Evolutionary conservation across 1,139 yeast species (phyloP).

Genomic region (Scheffersomyces titani): DNA sequence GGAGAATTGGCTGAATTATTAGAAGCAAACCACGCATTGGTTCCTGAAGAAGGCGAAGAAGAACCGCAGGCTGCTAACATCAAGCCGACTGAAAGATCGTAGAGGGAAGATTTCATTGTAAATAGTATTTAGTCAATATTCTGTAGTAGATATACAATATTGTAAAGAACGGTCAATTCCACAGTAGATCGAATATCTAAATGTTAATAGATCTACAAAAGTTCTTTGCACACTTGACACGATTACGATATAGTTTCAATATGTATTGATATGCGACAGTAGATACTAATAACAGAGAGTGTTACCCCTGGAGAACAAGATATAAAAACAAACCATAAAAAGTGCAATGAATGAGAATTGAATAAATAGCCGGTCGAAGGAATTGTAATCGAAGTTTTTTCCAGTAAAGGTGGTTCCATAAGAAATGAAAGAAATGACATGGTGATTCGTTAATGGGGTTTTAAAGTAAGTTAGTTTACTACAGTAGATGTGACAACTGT

Average conservation of each 20-base stretch:
- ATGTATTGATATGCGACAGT: not conserved
- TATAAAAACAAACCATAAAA: constrained; percentile 2
- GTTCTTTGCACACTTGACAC: too few species aligned
- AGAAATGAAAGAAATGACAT: not conserved
- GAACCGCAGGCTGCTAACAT: constrained; percentile 31
- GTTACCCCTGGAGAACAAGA: not conserved
- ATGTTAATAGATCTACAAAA: not conserved
- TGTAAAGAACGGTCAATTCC: constrained; percentile 6
- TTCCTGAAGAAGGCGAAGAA: constrained; percentile 66
- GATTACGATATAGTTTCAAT: not conserved
- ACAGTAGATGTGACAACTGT: not conserved
- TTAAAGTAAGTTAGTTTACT: not conserved
- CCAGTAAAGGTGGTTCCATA: not conserved
- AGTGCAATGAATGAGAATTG: constrained; percentile 1
- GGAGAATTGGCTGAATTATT: constrained; percentile 90
- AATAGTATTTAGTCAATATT: constrained; percentile 1
- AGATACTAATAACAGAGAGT: not conserved
- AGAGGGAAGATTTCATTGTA: constrained; percentile 10
- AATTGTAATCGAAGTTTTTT: not conserved
- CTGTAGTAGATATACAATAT: constrained; percentile 5
- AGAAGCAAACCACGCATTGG: constrained; percentile 76
- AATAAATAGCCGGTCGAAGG: not conserved
- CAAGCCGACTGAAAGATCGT: constrained; percentile 41
- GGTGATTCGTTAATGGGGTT: not conserved
- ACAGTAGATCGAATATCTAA: constrained; percentile 1